These are phyloP conservation scores for Cucurbita maxima DNA, from an alignment of 306 rosid genomes.

Conservation along the genomic window DNA sequence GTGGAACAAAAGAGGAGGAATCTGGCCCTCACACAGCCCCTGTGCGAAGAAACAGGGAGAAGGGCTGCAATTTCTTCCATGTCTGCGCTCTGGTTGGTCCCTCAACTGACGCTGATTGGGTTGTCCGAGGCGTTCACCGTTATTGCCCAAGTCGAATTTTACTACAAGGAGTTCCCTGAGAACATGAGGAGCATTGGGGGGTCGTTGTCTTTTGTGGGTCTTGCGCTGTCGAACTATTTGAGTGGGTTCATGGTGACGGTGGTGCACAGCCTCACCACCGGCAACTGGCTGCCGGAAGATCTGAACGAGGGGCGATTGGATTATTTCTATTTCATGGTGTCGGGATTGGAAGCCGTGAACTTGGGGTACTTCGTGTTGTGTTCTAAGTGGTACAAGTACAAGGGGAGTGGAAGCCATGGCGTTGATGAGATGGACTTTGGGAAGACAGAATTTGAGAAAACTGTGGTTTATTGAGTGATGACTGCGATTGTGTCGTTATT, in stretches of 20 bases:
- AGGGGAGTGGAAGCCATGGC: slow-evolving; percentile 13
- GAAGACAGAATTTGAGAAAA: slow-evolving; percentile 9
- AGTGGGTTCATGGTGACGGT: slow-evolving; percentile 36
- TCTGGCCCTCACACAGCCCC: slow-evolving; percentile 27
- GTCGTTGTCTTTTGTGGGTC: slow-evolving; percentile 41
- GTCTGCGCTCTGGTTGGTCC: slow-evolving; percentile 60
- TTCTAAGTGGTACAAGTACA: slow-evolving; percentile 55
- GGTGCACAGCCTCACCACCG: slow-evolving; percentile 27
- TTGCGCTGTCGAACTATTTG: slow-evolving; percentile 50
- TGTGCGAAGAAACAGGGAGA: slow-evolving; percentile 27
- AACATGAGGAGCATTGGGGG: slow-evolving; percentile 74
- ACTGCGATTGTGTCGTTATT: neutral
- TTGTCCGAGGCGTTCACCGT: slow-evolving; percentile 37
- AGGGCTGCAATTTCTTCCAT: slow-evolving; percentile 60
- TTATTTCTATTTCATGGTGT: slow-evolving; percentile 41
- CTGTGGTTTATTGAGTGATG: neutral
- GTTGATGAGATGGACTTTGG: slow-evolving; percentile 16
- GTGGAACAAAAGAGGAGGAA: slow-evolving; percentile 41
- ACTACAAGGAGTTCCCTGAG: slow-evolving; percentile 80
- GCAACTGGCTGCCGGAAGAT: slow-evolving; percentile 73
- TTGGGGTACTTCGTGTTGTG: slow-evolving; percentile 39
- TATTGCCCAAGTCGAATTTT: slow-evolving; percentile 53
- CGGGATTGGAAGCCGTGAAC: slow-evolving; percentile 31
- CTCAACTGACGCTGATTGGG: slow-evolving; percentile 45
- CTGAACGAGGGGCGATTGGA: slow-evolving; percentile 68